Conservation (phyloP, 306 rosid species). For the Vachellia collinsii region DNA sequence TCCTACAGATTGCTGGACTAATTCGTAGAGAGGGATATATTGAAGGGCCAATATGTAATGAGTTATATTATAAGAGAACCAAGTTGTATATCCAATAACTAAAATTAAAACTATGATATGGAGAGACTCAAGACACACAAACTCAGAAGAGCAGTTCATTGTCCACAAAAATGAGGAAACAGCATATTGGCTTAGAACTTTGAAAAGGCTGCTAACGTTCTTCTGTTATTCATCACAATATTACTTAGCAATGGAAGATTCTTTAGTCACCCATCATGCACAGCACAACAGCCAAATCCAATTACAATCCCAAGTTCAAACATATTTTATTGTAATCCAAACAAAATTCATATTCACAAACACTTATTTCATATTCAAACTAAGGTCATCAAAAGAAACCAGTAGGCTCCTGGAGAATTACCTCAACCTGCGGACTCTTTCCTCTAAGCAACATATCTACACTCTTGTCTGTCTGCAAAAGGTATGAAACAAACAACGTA, state of each 20-base stretch:
- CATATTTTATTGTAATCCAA: neutral
- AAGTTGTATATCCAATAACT: neutral
- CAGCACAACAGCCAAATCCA: neutral
- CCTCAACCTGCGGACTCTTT: conserved; percentile 69
- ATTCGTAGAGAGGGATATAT: neutral
- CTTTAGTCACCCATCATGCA: neutral
- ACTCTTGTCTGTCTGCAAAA: conserved; percentile 67
- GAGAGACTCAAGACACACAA: neutral
- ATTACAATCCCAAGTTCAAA: neutral
- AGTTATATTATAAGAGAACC: neutral
- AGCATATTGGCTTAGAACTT: neutral
- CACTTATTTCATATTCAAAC: conserved; percentile 11
- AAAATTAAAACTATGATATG: neutral
- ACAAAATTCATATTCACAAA: neutral
- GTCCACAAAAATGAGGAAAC: neutral
- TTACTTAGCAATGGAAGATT: neutral
- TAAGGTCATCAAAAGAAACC: conserved; percentile 23
- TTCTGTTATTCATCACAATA: neutral
- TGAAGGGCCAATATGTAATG: neutral
- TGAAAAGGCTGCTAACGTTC: neutral
- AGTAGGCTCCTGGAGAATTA: conserved; percentile 38
- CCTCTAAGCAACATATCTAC: conserved; percentile 70
- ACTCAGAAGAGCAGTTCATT: neutral
- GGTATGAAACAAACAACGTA: conserved; percentile 20
- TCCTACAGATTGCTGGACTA: neutral